These are phyloP conservation scores for Filobasidium floriforme DNA, from an alignment of 768 basidiomycete species.

Conservation along the genomic window DNA sequence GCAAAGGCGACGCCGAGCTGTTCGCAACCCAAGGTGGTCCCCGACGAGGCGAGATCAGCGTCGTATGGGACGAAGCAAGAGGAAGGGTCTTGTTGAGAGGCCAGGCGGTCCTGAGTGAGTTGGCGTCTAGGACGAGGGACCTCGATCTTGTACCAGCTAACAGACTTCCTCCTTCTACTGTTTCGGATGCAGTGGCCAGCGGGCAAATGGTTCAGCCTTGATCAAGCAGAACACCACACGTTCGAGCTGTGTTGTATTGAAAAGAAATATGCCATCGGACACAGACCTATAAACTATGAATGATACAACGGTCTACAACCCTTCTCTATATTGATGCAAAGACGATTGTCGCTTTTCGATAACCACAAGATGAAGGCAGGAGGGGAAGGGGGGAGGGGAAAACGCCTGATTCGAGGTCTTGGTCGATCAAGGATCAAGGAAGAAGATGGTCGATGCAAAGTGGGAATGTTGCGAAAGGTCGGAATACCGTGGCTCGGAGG, in stretches of 20 bases:
- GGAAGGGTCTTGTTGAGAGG: slow-evolving; percentile 23
- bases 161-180: no score
- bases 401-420: not conserved
- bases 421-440: not conserved
- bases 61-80: slow-evolving; percentile 18
- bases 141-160: no score
- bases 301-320: slow-evolving; percentile 12
- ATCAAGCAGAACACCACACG: not conserved
- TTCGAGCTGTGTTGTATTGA: not conserved
- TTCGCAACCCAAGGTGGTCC: slow-evolving; percentile 18
- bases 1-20: slow-evolving; percentile 10
- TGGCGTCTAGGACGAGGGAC: no score
- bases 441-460: slow-evolving; percentile 3
- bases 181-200: slow-evolving; percentile 3
- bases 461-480: not conserved
- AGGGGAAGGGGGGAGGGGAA: not conserved
- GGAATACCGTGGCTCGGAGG: no score
- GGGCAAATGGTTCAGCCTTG: not conserved
- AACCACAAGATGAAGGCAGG: not conserved
- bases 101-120: slow-evolving; percentile 18
- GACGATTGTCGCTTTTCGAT: not conserved
- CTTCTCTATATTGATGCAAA: slow-evolving; percentile 10
- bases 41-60: slow-evolving; percentile 21
- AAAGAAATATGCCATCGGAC: not conserved
- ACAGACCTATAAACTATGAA: not conserved